Base-by-base conservation (phyloP, 2,329 filamentous ascomycete species). In the Ceratocystis smalleyi region DNA sequence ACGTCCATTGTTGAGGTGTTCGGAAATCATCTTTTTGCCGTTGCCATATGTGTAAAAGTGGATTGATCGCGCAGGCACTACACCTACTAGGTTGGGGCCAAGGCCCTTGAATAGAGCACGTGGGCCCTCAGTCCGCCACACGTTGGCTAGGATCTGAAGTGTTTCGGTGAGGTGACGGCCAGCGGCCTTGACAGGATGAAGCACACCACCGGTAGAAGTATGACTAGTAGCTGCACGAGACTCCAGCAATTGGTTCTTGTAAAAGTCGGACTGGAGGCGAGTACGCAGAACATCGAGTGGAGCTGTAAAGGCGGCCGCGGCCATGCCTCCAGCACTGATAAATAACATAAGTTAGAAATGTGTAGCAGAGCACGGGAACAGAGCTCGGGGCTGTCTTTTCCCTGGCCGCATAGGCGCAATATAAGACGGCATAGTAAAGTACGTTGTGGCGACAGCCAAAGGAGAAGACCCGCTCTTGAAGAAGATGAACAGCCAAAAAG, bases 41-140 rank as follows among this genome's bases (percentile, higher is more conserved):
- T 95, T 97, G 61, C 90, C 90, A 72, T 96, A 96, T 15, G 89
- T 85, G 76, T 86, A 96, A 74, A 97, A 97, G 74, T 95, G 95
- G 75, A 96, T 96, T 62, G 88, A 86, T 67, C 91, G 81, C 19
- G 91, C 91, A 1, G 91, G 91, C 7, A 96, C 87, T 1, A 96
- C 91, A 65, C 92, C 91, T 6, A 94, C 80, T 6, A 96, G 79
- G 73, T 95, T 96, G 0, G 92, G 91, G 0, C 91, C 91, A 2
- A 97, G 80, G 24, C 92, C 92, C 73, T 95, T 95, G 80, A 96
- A 97, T 3, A 97, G 79, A 10, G 90, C 91, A 62, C 90, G 83
- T 78, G 86, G 87, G 24, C 92, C 92, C 73, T 96, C 92, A 22
- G 83, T 78, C 61, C 83, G 83, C 69, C 92, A 88, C 5, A 97